Conservation (phyloP, 495 filamentous ascomycete genomes). For the Bacidia rubella region DNA sequence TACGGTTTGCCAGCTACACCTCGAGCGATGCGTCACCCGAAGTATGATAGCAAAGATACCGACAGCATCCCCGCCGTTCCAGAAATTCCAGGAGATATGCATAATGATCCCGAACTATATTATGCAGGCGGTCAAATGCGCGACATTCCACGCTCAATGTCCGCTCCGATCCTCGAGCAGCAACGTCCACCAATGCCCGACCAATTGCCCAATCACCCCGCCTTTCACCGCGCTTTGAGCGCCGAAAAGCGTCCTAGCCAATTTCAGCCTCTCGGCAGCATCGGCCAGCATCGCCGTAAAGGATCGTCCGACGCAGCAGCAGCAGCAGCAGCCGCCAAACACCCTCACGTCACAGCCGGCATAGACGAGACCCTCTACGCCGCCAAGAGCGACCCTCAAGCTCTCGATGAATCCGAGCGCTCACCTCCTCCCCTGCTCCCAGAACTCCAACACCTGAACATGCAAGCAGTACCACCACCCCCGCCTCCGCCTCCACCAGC, state of each 20-base stretch:
- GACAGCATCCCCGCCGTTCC: slow-evolving; percentile 51
- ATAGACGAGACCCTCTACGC: slow-evolving; percentile 55
- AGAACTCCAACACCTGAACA: slow-evolving; percentile 73
- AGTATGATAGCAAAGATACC: slow-evolving; percentile 46
- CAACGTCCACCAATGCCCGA: slow-evolving; percentile 27
- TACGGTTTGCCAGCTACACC: slow-evolving; percentile 75
- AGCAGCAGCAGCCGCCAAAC: slow-evolving; percentile 3
- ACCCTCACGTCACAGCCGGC: slow-evolving; percentile 32
- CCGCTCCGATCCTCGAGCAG: slow-evolving; percentile 54
- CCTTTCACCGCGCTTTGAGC: slow-evolving; percentile 41
- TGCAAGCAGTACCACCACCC: slow-evolving; percentile 37
- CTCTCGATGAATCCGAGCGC: slow-evolving; percentile 16
- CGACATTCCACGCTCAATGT: slow-evolving; percentile 52
- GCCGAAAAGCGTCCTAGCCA: slow-evolving; percentile 19
- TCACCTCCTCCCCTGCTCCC: slow-evolving; percentile 51
- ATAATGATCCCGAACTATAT: slow-evolving; percentile 51
- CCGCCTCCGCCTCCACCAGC: slow-evolving; percentile 36
- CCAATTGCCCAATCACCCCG: slow-evolving; percentile 41
- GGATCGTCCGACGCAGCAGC: slow-evolving; percentile 21
- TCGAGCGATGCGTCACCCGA: slow-evolving; percentile 68
- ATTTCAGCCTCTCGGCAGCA: slow-evolving; percentile 21
- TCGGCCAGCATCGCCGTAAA: slow-evolving; percentile 28
- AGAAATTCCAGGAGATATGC: slow-evolving; percentile 42
- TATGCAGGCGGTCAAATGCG: slow-evolving; percentile 39
- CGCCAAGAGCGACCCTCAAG: slow-evolving; percentile 16